Evolutionary conservation across 768 basidiomycete species (phyloP).

Genomic region (Mycena rebaudengoi): DNA sequence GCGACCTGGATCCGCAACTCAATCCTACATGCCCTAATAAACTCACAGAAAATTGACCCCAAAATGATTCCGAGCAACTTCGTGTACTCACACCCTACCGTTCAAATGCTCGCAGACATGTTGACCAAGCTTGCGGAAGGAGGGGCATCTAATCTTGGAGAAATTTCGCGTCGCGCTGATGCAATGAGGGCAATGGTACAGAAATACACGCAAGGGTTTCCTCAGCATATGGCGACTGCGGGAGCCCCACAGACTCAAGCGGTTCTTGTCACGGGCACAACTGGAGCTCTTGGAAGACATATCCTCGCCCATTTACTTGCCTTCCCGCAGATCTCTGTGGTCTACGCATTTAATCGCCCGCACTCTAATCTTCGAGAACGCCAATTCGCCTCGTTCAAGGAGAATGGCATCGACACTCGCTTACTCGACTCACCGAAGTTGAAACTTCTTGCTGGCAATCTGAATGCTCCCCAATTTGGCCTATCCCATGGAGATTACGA

Average conservation of each 20-base stretch:
- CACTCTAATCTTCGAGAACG: slow-evolving; percentile 37
- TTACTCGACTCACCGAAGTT: slow-evolving; percentile 34
- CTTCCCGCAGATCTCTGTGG: slow-evolving; percentile 17
- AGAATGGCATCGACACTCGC: slow-evolving; percentile 33
- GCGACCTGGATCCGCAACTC: slow-evolving; percentile 16
- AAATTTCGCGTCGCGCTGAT: neutral
- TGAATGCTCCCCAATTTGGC: slow-evolving; percentile 7
- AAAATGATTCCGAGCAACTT: slow-evolving; percentile 2
- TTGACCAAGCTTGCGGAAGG: neutral
- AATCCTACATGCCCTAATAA: neutral
- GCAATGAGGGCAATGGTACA: slow-evolving; percentile 25
- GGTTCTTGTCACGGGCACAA: slow-evolving; percentile 46
- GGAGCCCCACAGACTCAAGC: neutral
- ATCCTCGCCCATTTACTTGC: slow-evolving; percentile 35
- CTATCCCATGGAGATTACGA: slow-evolving; percentile 26
- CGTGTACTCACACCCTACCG: neutral
- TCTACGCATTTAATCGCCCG: slow-evolving; percentile 42
- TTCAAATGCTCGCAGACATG: neutral
- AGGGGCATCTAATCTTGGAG: neutral
- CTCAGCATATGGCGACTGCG: neutral
- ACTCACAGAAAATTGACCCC: neutral
- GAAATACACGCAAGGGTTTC: slow-evolving; percentile 14
- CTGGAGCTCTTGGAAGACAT: slow-evolving; percentile 42
- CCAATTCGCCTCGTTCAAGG: slow-evolving; percentile 32
- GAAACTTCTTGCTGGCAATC: slow-evolving; percentile 32